Evolutionary conservation across 306 rosid species (phyloP), one percentile per base, ranked within the genome.

Genomic region (Neltuma alba): DNA sequence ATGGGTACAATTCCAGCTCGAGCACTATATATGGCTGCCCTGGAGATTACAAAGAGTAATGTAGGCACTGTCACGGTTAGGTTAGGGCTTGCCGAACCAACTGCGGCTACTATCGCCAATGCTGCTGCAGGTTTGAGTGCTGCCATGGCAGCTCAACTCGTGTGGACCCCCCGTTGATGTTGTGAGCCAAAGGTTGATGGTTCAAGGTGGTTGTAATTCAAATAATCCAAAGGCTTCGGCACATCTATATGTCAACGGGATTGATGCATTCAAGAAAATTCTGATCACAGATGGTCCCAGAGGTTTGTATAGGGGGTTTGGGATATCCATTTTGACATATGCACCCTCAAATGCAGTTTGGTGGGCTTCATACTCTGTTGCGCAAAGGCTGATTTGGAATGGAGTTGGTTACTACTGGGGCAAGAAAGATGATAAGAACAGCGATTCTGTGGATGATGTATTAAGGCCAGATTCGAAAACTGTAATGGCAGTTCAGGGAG

Each of bases 281-380:
- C 67, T 90, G 4, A 75, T 41, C 21, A 36, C 84, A 9, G 94
- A 90, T 74, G 97, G 93, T 1, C 81, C 70, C 0, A 88, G 86
- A 57, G 95, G 95, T 6, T 82, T 92, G 81, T 90, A 92, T 60
- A 88, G 95, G 42, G 94, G 97, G n/a, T 90, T 92, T 23, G 97
- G 95, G 83, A 80, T 92, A 83, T 92, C 97, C 0, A 90, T 90
- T 78, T 63, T 90, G 83, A 92, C 97, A 0, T 87, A 92, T 67
- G 94, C 94, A 2, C 94, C 97, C 9, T 92, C 94, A 9, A 90
- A 90, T 82, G 97, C 97, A 0, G 84, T 92, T 57, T 92, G 97
- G 97, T 92, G 97, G 97, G 97, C 91, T 6, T 90, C 97, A 2
- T 92, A 92, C 79, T 87, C 89, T 54, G 83, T 88, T 52, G 85